Conservation (phyloP, 768 basidiomycete genomes). For the Pisolithus albus region DNA sequence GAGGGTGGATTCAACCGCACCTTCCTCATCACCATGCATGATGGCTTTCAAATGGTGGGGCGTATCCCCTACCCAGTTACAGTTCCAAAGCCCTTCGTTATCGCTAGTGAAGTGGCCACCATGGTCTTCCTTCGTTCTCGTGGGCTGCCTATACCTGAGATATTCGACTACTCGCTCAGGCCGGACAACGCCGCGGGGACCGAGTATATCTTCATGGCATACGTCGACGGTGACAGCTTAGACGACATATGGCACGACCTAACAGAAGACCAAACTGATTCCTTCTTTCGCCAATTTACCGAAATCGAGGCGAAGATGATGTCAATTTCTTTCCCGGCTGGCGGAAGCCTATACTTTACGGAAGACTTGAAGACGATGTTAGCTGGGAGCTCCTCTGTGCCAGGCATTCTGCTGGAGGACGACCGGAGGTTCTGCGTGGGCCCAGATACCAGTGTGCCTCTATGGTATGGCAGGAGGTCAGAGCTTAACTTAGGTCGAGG, state of each 20-base stretch:
- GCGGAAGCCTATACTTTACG: conserved; percentile 44
- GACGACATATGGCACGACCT: conserved; percentile 30
- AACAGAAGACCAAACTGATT: conserved; percentile 33
- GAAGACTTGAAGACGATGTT: conserved; percentile 34
- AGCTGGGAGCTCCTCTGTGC: conserved; percentile 20
- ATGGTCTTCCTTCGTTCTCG: conserved; percentile 19
- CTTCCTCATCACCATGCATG: conserved; percentile 24
- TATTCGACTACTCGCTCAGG: conserved; percentile 24
- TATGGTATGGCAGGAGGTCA: conserved; percentile 47
- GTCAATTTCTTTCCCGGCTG: conserved; percentile 42
- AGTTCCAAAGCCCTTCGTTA: conserved; percentile 21
- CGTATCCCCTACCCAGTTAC: conserved; percentile 1
- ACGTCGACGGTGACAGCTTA: conserved; percentile 23
- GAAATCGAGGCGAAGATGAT: conserved; percentile 44
- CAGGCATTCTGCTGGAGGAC: conserved; percentile 31
- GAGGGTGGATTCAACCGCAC: conserved; percentile 32
- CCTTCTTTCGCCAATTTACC: conserved; percentile 38
- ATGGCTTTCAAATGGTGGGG: conserved; percentile 12
- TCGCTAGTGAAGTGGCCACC: conserved; percentile 27
- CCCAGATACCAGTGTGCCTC: conserved; percentile 34
- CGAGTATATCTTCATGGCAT: conserved; percentile 27
- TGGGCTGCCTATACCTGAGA: conserved; percentile 25
- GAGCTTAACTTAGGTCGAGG: conserved; percentile 43
- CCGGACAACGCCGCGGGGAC: conserved; percentile 22
- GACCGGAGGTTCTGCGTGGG: conserved; percentile 37